Base-by-base conservation (phyloP, 129 eudicot species). In the Flaveria sonorensis region DNA sequence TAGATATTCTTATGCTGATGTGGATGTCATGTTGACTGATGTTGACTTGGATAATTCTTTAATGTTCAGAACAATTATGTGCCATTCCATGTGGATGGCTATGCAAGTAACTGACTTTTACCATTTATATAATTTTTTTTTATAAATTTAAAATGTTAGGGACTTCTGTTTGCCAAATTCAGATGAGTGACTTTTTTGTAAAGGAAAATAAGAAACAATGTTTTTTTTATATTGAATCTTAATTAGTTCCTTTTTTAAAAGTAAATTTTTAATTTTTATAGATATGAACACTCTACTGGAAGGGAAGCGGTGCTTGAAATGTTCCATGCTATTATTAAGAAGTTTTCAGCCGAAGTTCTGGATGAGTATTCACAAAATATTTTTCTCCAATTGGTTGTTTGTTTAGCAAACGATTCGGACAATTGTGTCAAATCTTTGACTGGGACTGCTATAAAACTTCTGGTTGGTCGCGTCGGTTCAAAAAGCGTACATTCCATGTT, bases 221-320 rank as follows among this genome's bases (percentile, higher is more conserved):
- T 28, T 65, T 23, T 7, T 53, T 40, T 30, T 30, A 30, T 30
- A 8, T 21, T 11, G 1, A 30, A 23, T 10, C 21, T 4, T 30
- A 63, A 28, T 28, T 30, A 26, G 10, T 63, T 62, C 11, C 45
- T 30, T 14, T 23, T 61, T 10, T 10, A n/a, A 15, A 65, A 55
- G 48, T 32, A 6, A 10, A 9, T 71, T 20, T 66, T 48, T 42
- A 30, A 15, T 21, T 71, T 0, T 82, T 82, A 20, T 87, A 93
- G 98, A 60, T 93, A 90, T 75, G 86, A 90, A 67, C 95, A 90
- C 76, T 60, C 97, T 2, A 83, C 86, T 63, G 98, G 98, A 63
- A 88, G 96, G 72, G 92, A 87, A 85, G 85, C 96, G 14, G 97
- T 87, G 42, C 97, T 93, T 55, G 98, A 93, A 79, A 88, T 93